A percentile compares a stretch with the other conserved stretches of the same genome.
Conservation (phyloP, 345 rosid genomes). For the Noccaea caerulescens region DNA sequence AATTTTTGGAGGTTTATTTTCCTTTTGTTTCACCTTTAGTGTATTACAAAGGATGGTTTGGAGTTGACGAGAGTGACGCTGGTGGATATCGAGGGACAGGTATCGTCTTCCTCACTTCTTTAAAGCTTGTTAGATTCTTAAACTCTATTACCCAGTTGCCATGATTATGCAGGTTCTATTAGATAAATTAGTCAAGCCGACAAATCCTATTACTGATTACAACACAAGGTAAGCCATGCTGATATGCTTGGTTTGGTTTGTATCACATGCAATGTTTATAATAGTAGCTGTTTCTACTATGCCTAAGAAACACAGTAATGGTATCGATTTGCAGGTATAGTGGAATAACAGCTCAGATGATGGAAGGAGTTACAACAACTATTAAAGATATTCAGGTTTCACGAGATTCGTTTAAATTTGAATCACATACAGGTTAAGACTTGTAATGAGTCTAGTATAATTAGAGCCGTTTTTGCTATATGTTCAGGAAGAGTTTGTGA, state of each 20-base stretch:
- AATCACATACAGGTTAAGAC: slow-evolving; percentile 7
- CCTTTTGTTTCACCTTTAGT: slow-evolving; percentile 50
- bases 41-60: slow-evolving; percentile 79
- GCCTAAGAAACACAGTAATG: slow-evolving; percentile 13
- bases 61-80: slow-evolving; percentile 91
- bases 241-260: slow-evolving; percentile 8
- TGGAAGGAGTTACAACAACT: slow-evolving; percentile 75
- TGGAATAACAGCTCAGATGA: slow-evolving; percentile 84
- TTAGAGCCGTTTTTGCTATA: slow-evolving; percentile 42
- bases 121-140: neutral
- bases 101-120: slow-evolving; percentile 37
- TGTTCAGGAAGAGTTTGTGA: slow-evolving; percentile 76
- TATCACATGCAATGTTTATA: slow-evolving; percentile 20
- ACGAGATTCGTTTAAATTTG: slow-evolving; percentile 3
- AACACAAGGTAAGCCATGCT: slow-evolving; percentile 69
- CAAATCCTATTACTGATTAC: slow-evolving; percentile 76
- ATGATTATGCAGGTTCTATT: slow-evolving; percentile 64
- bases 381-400: slow-evolving; percentile 86
- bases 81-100: slow-evolving; percentile 87
- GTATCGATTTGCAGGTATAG: slow-evolving; percentile 66
- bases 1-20: slow-evolving; percentile 1
- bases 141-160: slow-evolving; percentile 7
- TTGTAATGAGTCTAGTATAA: slow-evolving; percentile 27
- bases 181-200: slow-evolving; percentile 89
- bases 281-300: slow-evolving; percentile 2